Evolutionary conservation across 2,329 filamentous ascomycete species (phyloP), one percentile per base, ranked within the genome.

Genomic region (Lithohypha guttulata): DNA sequence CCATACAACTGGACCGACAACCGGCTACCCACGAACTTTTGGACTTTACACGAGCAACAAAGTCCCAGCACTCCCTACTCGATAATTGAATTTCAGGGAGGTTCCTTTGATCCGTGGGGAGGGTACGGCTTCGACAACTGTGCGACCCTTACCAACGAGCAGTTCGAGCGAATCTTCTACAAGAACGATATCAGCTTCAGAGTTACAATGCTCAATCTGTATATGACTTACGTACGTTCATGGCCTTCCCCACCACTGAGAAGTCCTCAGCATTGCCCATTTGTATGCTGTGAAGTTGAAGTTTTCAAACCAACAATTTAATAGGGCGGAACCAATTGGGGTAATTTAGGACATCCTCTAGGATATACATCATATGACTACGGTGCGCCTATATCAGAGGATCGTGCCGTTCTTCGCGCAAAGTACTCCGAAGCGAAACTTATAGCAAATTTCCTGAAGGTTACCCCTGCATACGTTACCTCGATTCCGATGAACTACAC

Each of bases 251-350:
- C n/a, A n/a, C n/a, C n/a, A n/a, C n/a, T n/a, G n/a, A n/a, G n/a
- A n/a, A n/a, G n/a, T n/a, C n/a, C n/a, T n/a, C n/a, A n/a, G n/a
- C n/a, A n/a, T n/a, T n/a, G n/a, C n/a, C n/a, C n/a, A n/a, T n/a
- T n/a, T n/a, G n/a, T n/a, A n/a, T n/a, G n/a, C n/a, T n/a, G n/a
- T n/a, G n/a, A n/a, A n/a, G n/a, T n/a, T n/a, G n/a, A n/a, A n/a
- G n/a, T n/a, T n/a, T n/a, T n/a, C n/a, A n/a, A n/a, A n/a, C n/a
- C n/a, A n/a, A n/a, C n/a, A n/a, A n/a, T n/a, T n/a, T n/a, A n/a
- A n/a, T n/a, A n/a, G n/a, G n/a, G n/a, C n/a, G n/a, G 83, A 4
- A 87, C 83, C 0, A 91, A 89, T 54, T 89, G 83, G 84, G 83
- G 83, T 0, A 87, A 85, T 45, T 58, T 84, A 3, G 80, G 82